phyloP scores from a whole-genome alignment of 164 flowering plant species.

The Santalum album region DNA sequence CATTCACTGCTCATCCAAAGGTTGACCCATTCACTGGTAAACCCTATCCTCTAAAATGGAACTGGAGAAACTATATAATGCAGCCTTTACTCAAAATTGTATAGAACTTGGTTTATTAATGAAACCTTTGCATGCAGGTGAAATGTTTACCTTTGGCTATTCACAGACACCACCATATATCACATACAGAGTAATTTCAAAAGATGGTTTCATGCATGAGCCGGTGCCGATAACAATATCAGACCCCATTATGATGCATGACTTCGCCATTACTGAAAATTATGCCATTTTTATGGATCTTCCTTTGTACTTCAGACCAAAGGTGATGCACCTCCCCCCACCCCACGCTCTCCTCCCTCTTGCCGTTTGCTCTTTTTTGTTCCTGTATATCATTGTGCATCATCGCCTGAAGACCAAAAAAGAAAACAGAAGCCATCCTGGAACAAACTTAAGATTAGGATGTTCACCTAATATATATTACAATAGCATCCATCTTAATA shows the following conservation, averaged over 20 bases:
- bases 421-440: too few species aligned
- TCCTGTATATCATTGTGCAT: too few species aligned
- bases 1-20: slow-evolving; percentile 98
- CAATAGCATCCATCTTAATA: too few species aligned
- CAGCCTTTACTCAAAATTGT: neutral
- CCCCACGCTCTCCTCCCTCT: too few species aligned
- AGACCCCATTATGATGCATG: slow-evolving; percentile 96
- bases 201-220: slow-evolving; percentile 88
- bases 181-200: slow-evolving; percentile 87
- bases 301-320: slow-evolving; percentile 78
- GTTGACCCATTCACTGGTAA: slow-evolving; percentile 91
- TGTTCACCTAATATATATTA: too few species aligned
- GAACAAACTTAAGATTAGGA: too few species aligned
- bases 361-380: too few species aligned
- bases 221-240: slow-evolving; percentile 91
- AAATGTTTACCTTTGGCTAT: slow-evolving; percentile 97
- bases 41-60: neutral
- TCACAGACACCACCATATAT: slow-evolving; percentile 69
- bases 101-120: neutral
- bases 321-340: too few species aligned
- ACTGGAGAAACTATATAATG: neutral
- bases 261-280: slow-evolving; percentile 94
- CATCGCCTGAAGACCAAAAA: too few species aligned
- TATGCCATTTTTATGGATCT: slow-evolving; percentile 96
- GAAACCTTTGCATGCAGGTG: slow-evolving; percentile 51